Evolutionary conservation across 164 flowering plant genomes (phyloP).

Genomic region (Taxillus chinensis): DNA sequence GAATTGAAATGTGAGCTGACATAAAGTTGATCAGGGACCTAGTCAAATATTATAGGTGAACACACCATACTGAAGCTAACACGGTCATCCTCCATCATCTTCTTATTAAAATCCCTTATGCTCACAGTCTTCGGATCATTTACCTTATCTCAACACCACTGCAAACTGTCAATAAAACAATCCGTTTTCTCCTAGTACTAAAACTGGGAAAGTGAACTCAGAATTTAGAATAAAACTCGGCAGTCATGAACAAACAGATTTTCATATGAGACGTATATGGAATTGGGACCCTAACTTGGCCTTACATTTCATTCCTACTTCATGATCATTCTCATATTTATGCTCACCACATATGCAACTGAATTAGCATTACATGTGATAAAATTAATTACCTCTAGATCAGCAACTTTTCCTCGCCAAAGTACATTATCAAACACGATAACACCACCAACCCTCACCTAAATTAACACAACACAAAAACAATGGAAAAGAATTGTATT

Average conservation of each 20-base stretch:
- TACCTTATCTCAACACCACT: constrained; percentile 27
- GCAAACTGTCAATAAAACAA: too few species aligned
- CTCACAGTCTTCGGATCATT: constrained; percentile 64
- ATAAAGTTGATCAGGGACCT: background rate
- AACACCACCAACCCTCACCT: constrained; percentile 85
- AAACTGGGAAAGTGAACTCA: too few species aligned
- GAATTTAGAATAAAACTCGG: too few species aligned
- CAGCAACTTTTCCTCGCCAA: constrained; percentile 93
- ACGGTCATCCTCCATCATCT: constrained; percentile 58
- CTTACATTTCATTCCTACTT: too few species aligned
- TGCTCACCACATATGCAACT: too few species aligned
- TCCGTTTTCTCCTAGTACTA: too few species aligned
- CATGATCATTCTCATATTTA: too few species aligned
- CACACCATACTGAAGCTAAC: constrained; percentile 80
- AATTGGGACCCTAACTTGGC: too few species aligned
- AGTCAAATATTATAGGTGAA: background rate
- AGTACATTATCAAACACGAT: constrained; percentile 91
- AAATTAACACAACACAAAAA: constrained; percentile 9
- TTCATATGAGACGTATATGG: too few species aligned
- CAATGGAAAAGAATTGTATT: too few species aligned
- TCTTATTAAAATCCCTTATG: constrained; percentile 60
- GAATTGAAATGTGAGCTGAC: background rate
- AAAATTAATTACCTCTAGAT: constrained; percentile 48
- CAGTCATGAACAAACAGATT: too few species aligned
- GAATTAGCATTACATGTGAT: too few species aligned